These are phyloP conservation scores for Debaryomyces nepalensis DNA, from an alignment of 1,139 yeast genomes.

Conservation along the genomic window DNA sequence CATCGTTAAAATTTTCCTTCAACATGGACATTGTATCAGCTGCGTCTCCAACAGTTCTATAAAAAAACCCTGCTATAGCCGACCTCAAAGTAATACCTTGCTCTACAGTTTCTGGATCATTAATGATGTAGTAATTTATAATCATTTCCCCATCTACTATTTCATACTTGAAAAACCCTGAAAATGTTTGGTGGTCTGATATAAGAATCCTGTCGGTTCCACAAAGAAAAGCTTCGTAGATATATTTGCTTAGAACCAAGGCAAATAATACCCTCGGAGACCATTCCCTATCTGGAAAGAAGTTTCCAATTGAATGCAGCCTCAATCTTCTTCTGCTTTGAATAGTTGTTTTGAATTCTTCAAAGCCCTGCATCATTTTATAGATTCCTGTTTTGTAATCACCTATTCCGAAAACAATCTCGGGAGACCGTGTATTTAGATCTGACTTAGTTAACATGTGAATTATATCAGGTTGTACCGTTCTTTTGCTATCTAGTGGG, in stretches of 20 bases:
- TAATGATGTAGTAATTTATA: constrained; percentile 9
- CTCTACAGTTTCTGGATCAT: constrained; percentile 24
- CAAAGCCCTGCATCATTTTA: constrained; percentile 5
- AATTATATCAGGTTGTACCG: background rate
- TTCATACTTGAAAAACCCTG: constrained; percentile 12
- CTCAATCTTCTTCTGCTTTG: constrained; percentile 6
- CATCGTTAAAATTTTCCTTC: constrained; percentile 2
- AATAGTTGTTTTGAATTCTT: constrained; percentile 2
- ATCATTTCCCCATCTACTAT: constrained; percentile 10
- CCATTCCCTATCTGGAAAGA: constrained; percentile 9
- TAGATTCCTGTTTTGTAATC: constrained; percentile 11
- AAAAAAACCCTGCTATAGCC: constrained; percentile 12
- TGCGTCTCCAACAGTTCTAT: constrained; percentile 9
- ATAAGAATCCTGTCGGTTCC: constrained; percentile 10
- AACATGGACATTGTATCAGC: constrained; percentile 5
- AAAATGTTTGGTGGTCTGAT: constrained; percentile 9
- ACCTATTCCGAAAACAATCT: constrained; percentile 11
- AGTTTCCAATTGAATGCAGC: constrained; percentile 4
- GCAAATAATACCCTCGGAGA: constrained; percentile 7
- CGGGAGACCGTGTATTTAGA: background rate
- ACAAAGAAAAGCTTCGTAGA: constrained; percentile 11
- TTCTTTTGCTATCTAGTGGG: constrained; percentile 6
- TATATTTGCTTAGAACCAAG: constrained; percentile 9
- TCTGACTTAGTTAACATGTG: background rate
- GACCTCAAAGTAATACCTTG: constrained; percentile 14